These are phyloP conservation scores for Castanea sativa DNA, from an alignment of 306 rosid genomes.

Conservation along the genomic window DNA sequence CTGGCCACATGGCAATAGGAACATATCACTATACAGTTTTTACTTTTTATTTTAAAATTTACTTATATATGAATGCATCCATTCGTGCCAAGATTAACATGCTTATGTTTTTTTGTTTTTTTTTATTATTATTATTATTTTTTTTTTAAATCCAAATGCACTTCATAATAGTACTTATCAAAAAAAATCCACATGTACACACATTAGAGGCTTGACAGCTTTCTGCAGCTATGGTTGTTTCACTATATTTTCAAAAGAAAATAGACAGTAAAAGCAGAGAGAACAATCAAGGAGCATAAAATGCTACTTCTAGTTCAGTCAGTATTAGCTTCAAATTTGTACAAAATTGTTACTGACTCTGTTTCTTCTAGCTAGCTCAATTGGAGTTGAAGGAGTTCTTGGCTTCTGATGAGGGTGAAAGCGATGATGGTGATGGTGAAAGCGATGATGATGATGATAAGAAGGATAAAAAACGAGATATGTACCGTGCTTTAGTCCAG, in stretches of 20 bases:
- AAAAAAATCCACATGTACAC: neutral
- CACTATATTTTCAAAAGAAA: neutral
- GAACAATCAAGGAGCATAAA: neutral
- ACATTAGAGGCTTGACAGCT: neutral
- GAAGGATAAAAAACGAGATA: constrained; percentile 41
- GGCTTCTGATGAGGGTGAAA: constrained; percentile 74
- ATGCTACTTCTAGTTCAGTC: neutral
- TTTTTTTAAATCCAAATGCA: no score
- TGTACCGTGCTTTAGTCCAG: constrained; percentile 58
- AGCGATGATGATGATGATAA: constrained; percentile 29
- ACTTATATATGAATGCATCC: neutral
- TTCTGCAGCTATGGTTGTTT: neutral
- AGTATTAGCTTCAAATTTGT: neutral
- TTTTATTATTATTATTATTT: no score
- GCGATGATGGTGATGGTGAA: constrained; percentile 46
- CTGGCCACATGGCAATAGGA: neutral
- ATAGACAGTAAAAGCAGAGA: neutral
- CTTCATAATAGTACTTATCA: neutral
- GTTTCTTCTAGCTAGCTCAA: constrained; percentile 54
- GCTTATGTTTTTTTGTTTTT: neutral
- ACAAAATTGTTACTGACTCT: constrained; percentile 5
- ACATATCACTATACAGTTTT: neutral
- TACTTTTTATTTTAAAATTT: no score
- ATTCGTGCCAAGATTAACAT: neutral
- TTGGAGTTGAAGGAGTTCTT: constrained; percentile 68